phyloP scores from a whole-genome alignment of 805 yeast genomes.

The Candida fluviatilis region DNA sequence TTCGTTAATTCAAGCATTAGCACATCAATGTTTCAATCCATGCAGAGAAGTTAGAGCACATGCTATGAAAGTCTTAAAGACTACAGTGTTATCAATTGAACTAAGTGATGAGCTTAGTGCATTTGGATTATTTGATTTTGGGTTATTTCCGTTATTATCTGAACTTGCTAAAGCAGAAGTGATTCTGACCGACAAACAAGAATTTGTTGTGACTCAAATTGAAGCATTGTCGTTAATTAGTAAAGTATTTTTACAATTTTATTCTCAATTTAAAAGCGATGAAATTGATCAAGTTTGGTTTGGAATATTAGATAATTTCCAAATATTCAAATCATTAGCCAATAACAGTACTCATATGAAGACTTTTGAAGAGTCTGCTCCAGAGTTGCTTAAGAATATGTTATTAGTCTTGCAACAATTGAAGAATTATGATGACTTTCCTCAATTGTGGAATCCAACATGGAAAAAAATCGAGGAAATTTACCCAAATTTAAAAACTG shows the following conservation, averaged over 20 bases:
- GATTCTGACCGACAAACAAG: slow-evolving; percentile 51
- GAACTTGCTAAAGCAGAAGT: slow-evolving; percentile 65
- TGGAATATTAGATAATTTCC: slow-evolving; percentile 29
- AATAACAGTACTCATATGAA: slow-evolving; percentile 13
- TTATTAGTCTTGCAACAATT: slow-evolving; percentile 30
- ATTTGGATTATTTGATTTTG: slow-evolving; percentile 61
- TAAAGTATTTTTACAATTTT: slow-evolving; percentile 42
- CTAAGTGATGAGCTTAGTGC: slow-evolving; percentile 40
- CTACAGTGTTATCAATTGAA: slow-evolving; percentile 41
- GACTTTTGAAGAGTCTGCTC: slow-evolving; percentile 26
- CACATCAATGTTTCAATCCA: slow-evolving; percentile 87
- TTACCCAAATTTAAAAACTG: slow-evolving; percentile 25
- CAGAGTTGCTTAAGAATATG: slow-evolving; percentile 40
- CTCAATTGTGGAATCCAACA: slow-evolving; percentile 27
- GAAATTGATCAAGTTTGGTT: slow-evolving; percentile 30
- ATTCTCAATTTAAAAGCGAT: slow-evolving; percentile 19
- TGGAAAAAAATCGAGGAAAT: slow-evolving; percentile 28
- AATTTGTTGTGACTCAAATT: slow-evolving; percentile 61
- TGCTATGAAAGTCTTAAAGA: slow-evolving; percentile 61
- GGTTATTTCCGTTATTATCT: slow-evolving; percentile 67
- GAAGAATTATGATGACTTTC: slow-evolving; percentile 12
- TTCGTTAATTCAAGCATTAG: slow-evolving; percentile 75
- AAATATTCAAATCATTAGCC: slow-evolving; percentile 20
- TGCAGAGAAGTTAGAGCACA: slow-evolving; percentile 68
- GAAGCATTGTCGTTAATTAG: slow-evolving; percentile 67